Base-by-base conservation (phyloP, 768 basidiomycete genomes). In the Psilocybe sp. region DNA sequence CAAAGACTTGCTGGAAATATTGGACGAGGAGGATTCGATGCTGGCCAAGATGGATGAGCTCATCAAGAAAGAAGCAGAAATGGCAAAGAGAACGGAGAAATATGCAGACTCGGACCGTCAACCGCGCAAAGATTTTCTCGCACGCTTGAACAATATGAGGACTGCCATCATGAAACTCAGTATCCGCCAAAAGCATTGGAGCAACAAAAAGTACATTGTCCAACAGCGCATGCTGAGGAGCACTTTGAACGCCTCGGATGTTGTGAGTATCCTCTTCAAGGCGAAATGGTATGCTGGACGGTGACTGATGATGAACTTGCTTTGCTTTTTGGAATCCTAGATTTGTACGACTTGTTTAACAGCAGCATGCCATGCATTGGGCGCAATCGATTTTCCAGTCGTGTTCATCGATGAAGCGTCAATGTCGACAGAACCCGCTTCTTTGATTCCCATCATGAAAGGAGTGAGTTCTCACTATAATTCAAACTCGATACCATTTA, bases 351-450 rank as follows among this genome's bases (percentile, higher is more conserved):
- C 92, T 3, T 93, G 90, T 63, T 81, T 95, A 44, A 85, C 89
- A 0, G 80, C 91, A 12, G 89, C 84, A 9, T 82, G 81, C 16
- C 64, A 69, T 15, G 74, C 81, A 0, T 68, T 94, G 47, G 81
- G 82, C 51, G 78, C 85, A 6, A 75, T 83, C 14, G 95, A 97
- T 63, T 95, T 97, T 61, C 94, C 94, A 2, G 81, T 96, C 31
- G 93, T 97, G 1, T 94, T 96, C 60, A 69, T 97, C 12, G 95
- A 98, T 61, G 94, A 98, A 67, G 95, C 95, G 1, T 92, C 90
- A 7, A 96, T 97, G 92, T 92, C 90, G 31, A 96, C 93, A 2
- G 94, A 98, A 67, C 92, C 94, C 10, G 86, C 92, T 18, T 89
- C 92, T 15, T 71, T 96, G 48, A 87, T 98, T 57, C 92, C 94